These are phyloP conservation scores for Guadua angustifolia DNA, from an alignment of 176 grass and related monocot genomes.

Conservation along the genomic window DNA sequence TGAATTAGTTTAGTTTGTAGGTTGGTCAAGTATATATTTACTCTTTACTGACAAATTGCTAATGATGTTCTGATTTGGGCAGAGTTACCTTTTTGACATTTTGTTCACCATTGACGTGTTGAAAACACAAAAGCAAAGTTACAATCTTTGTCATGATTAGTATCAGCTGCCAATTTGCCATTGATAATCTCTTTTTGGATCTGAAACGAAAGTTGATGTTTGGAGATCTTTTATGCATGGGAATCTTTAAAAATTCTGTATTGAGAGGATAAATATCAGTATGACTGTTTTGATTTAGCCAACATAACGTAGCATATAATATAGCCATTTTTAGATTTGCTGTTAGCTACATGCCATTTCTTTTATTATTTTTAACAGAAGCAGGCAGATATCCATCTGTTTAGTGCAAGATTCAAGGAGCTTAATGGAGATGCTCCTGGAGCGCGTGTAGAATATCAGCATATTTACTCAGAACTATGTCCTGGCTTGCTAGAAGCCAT, in stretches of 20 bases:
- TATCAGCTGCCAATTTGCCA: not conserved
- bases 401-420: slow-evolving; percentile 87
- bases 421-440: slow-evolving; percentile 75
- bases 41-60: not conserved
- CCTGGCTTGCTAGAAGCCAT: slow-evolving; percentile 90
- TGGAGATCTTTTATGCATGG: not conserved
- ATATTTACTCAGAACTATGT: slow-evolving; percentile 80
- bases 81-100: not conserved
- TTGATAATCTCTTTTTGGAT: not conserved
- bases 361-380: slow-evolving; percentile 69
- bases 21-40: slow-evolving; percentile 14
- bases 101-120: slow-evolving; percentile 17
- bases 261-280: not conserved
- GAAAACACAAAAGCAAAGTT: not conserved
- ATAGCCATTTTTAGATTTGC: slow-evolving; percentile 27
- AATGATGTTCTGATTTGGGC: not conserved
- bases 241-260: not conserved
- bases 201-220: not conserved
- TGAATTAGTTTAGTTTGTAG: slow-evolving; percentile 7
- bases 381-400: slow-evolving; percentile 94
- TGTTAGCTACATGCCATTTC: not conserved
- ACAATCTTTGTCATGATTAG: not conserved
- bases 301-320: not conserved
- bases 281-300: not conserved
- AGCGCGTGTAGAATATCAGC: slow-evolving; percentile 76